Evolutionary conservation across 345 rosid genomes (phyloP).

Genomic region (Cardamine chenopodiifolia): DNA sequence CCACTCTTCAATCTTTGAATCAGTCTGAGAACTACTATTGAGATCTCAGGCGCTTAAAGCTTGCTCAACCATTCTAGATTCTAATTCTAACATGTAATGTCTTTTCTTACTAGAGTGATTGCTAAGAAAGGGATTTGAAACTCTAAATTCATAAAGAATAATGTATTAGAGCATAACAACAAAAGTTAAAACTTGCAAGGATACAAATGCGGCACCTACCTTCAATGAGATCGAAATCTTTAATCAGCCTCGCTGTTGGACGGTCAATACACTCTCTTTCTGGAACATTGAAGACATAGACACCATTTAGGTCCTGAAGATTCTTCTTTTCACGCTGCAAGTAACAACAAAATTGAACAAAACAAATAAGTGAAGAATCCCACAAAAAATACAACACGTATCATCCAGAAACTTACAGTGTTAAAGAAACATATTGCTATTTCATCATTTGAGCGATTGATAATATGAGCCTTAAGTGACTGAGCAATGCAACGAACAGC

Average conservation of each 20-base stretch:
- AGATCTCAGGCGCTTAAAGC: background rate
- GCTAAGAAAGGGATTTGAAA: background rate
- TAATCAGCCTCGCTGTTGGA: constrained; percentile 86
- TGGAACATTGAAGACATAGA: constrained; percentile 74
- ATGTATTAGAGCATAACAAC: constrained; percentile 1
- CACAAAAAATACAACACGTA: background rate
- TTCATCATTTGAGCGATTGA: constrained; percentile 78
- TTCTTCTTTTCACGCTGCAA: constrained; percentile 93
- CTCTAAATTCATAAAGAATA: background rate
- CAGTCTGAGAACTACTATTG: background rate
- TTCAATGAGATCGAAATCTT: constrained; percentile 70
- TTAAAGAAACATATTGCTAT: constrained; percentile 90
- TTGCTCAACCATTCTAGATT: background rate
- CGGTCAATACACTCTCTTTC: constrained; percentile 79
- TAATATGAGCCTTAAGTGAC: constrained; percentile 78
- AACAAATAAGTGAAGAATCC: constrained; percentile 3
- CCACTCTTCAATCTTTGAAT: background rate
- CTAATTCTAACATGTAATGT: background rate
- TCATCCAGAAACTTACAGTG: constrained; percentile 58
- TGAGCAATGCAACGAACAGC: constrained; percentile 71
- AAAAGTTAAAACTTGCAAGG: background rate
- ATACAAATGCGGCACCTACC: constrained; percentile 47
- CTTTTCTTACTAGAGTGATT: background rate
- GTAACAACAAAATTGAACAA: constrained; percentile 21
- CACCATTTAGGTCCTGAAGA: constrained; percentile 77